Percentiles rank a stretch among this genome's conserved stretches.
Evolutionary conservation across 805 yeast genomes (phyloP).

Genomic region (Ogataea henricii): DNA sequence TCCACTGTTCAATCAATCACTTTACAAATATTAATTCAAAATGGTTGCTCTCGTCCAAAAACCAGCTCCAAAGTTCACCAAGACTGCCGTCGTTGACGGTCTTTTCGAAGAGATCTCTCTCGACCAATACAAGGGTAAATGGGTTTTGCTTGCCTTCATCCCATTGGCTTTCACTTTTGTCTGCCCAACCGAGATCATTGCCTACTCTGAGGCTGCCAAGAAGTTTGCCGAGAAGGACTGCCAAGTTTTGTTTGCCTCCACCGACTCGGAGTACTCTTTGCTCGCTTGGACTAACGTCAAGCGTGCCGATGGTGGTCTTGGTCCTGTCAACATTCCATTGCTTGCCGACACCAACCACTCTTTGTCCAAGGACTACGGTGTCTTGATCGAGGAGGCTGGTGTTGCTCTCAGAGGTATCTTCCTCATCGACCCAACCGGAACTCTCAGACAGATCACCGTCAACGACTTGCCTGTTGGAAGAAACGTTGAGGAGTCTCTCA

Average conservation of each 20-base stretch:
- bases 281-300: slow-evolving; percentile 98
- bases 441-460: slow-evolving; percentile 93
- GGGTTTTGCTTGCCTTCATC: slow-evolving; percentile 95
- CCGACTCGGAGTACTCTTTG: slow-evolving; percentile 97
- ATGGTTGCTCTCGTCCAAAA: slow-evolving; percentile 92
- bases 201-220: slow-evolving; percentile 94
- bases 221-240: slow-evolving; percentile 85
- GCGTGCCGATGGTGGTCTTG: slow-evolving; percentile 98
- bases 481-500: slow-evolving; percentile 95
- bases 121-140: slow-evolving; percentile 96
- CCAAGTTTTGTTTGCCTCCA: slow-evolving; percentile 92
- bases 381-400: slow-evolving; percentile 94
- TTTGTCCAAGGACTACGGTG: slow-evolving; percentile 95
- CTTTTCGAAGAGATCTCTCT: slow-evolving; percentile 91
- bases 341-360: slow-evolving; percentile 96
- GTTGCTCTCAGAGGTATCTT: slow-evolving; percentile 97
- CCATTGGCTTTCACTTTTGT: slow-evolving; percentile 99
- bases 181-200: slow-evolving; percentile 99
- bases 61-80: slow-evolving; percentile 95
- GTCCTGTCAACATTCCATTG: slow-evolving; percentile 91
- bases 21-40: slow-evolving; percentile 25
- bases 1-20: not conserved
- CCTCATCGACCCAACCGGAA: slow-evolving; percentile 95
- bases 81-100: slow-evolving; percentile 97
- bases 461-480: slow-evolving; percentile 99